Conservation (phyloP, 352 stramenopile species). For the Phytopythium chamaehyphon region DNA sequence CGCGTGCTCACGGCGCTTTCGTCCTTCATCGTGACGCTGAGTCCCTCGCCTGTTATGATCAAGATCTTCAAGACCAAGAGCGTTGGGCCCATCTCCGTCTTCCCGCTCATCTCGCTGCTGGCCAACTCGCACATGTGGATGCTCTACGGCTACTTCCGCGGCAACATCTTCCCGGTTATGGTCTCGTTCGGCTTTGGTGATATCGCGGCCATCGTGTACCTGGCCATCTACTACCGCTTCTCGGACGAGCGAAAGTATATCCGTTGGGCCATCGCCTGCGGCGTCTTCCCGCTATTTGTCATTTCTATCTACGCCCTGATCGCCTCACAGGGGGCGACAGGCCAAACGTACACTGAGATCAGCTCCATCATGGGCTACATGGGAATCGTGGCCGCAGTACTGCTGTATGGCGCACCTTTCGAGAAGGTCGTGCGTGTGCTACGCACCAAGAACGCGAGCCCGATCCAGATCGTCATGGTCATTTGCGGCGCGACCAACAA, state of each 20-base stretch:
- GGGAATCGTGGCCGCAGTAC: slow-evolving; percentile 24
- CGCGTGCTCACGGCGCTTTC: slow-evolving; percentile 25
- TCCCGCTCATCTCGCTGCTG: slow-evolving; percentile 36
- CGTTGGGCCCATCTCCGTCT: slow-evolving; percentile 28
- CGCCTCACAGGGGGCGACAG: slow-evolving; percentile 22
- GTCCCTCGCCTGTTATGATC: slow-evolving; percentile 28
- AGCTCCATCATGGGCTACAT: slow-evolving; percentile 30
- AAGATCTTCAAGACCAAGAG: slow-evolving; percentile 33
- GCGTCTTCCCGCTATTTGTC: slow-evolving; percentile 13
- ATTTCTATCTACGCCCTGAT: slow-evolving; percentile 42
- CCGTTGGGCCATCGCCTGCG: slow-evolving; percentile 19
- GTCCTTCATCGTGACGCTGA: slow-evolving; percentile 32
- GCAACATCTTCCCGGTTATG: slow-evolving; percentile 47
- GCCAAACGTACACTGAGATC: slow-evolving; percentile 24
- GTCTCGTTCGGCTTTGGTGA: slow-evolving; percentile 43
- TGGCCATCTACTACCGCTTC: slow-evolving; percentile 49
- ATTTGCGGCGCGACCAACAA: slow-evolving; percentile 37
- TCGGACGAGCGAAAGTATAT: slow-evolving; percentile 33
- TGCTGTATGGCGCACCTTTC: slow-evolving; percentile 35
- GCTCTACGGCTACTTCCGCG: slow-evolving; percentile 41
- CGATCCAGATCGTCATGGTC: slow-evolving; percentile 48
- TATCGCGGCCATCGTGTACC: slow-evolving; percentile 34
- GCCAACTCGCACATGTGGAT: slow-evolving; percentile 39
- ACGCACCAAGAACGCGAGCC: slow-evolving; percentile 33
- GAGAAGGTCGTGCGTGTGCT: slow-evolving; percentile 38